A percentile compares a stretch with the other conserved stretches of the same genome.
These are phyloP conservation scores for Bullera alba DNA, from an alignment of 768 basidiomycete genomes.

Conservation along the genomic window DNA sequence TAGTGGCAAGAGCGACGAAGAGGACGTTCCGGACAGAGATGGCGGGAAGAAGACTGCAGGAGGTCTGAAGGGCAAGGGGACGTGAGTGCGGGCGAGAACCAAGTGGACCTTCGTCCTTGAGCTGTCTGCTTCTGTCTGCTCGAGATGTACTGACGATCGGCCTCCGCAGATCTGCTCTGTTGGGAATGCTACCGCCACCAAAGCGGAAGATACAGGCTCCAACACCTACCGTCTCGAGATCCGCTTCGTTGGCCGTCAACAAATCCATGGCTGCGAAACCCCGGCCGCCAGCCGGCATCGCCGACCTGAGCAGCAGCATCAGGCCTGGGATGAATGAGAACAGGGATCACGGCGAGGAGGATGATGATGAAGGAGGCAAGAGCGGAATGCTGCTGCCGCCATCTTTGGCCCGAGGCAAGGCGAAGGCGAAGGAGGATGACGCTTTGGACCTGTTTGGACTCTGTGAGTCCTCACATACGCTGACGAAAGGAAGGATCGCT, in stretches of 20 bases:
- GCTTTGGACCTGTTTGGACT: slow-evolving; percentile 41
- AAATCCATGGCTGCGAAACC: slow-evolving; percentile 21
- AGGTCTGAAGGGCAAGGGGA: slow-evolving; percentile 27
- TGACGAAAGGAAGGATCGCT: background rate
- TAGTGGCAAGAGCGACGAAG: background rate
- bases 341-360: slow-evolving; percentile 19
- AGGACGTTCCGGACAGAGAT: slow-evolving; percentile 3
- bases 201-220: slow-evolving; percentile 35
- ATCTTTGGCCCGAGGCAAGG: slow-evolving; percentile 11
- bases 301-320: background rate
- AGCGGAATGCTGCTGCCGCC: slow-evolving; percentile 18
- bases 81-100: slow-evolving; percentile 13
- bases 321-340: background rate
- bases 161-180: slow-evolving; percentile 27
- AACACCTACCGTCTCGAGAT: slow-evolving; percentile 4
- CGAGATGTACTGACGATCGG: background rate
- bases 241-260: slow-evolving; percentile 20
- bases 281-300: background rate
- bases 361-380: background rate
- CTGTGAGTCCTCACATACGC: slow-evolving; percentile 3
- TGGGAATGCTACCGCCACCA: slow-evolving; percentile 42
- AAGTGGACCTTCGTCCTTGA: too few relatives aligned
- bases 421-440: slow-evolving; percentile 8
- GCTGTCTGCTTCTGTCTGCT: background rate
- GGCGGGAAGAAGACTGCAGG: slow-evolving; percentile 17